A percentile compares a stretch with the other conserved stretches of the same genome.
Evolutionary conservation across 306 rosid genomes (phyloP).

Genomic region (Comarum palustre): DNA sequence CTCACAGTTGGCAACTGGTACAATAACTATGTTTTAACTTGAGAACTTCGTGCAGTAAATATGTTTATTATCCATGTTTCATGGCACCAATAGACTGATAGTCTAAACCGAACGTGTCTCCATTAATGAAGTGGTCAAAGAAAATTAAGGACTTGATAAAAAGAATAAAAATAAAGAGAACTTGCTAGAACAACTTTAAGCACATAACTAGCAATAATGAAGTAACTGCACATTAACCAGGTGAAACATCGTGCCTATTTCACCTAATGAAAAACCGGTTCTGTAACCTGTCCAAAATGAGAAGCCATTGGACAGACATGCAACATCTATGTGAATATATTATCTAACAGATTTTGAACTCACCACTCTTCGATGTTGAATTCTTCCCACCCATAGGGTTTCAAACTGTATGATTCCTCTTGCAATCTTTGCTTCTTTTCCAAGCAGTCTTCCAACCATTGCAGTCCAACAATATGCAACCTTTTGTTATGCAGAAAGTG

Average conservation of each 20-base stretch:
- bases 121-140: neutral
- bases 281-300: neutral
- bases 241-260: neutral
- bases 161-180: neutral
- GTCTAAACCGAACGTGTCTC: neutral
- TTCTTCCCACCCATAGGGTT: slow-evolving; percentile 48
- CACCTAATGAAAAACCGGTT: neutral
- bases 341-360: slow-evolving; percentile 32
- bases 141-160: neutral
- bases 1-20: neutral
- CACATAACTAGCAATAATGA: neutral
- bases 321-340: neutral
- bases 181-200: neutral
- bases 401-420: slow-evolving; percentile 71
- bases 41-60: neutral
- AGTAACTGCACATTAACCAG: neutral
- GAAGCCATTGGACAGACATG: neutral
- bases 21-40: neutral
- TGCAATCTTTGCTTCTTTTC: slow-evolving; percentile 52
- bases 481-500: slow-evolving; percentile 41
- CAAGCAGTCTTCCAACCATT: slow-evolving; percentile 81
- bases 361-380: slow-evolving; percentile 46
- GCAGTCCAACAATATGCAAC: slow-evolving; percentile 62
- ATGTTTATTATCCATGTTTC: neutral
- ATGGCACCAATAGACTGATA: neutral